Conservation (phyloP, 768 basidiomycete genomes). For the Pleurotus salmoneostramineus region DNA sequence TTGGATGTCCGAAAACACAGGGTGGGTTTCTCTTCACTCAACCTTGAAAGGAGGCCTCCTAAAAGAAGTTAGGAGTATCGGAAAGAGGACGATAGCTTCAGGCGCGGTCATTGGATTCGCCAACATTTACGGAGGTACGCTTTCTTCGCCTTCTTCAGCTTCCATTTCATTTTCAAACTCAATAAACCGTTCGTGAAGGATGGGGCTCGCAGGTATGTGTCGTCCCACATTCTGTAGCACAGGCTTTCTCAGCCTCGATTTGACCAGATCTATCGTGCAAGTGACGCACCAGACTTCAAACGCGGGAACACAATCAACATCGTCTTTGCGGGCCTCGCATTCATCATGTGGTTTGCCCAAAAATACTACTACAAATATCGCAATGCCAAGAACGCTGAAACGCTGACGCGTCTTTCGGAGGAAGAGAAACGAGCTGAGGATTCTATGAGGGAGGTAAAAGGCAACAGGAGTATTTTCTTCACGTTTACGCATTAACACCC, state of each 20-base stretch:
- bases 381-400: slow-evolving; percentile 20
- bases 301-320: slow-evolving; percentile 33
- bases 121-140: slow-evolving; percentile 15
- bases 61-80: slow-evolving; percentile 20
- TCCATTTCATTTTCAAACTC: background rate
- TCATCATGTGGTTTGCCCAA: slow-evolving; percentile 29
- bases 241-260: background rate
- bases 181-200: slow-evolving; percentile 21
- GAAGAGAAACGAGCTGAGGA: slow-evolving; percentile 23
- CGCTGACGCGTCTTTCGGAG: slow-evolving; percentile 17
- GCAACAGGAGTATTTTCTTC: slow-evolving; percentile 29
- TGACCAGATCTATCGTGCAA: slow-evolving; percentile 28
- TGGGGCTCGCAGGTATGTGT: slow-evolving; percentile 26
- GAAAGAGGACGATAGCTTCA: slow-evolving; percentile 30
- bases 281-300: slow-evolving; percentile 33
- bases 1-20: slow-evolving; percentile 37
- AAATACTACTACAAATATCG: slow-evolving; percentile 24
- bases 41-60: background rate
- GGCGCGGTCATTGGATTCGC: slow-evolving; percentile 32
- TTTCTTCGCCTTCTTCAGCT: background rate
- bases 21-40: slow-evolving; percentile 11
- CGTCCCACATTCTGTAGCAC: background rate
- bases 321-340: slow-evolving; percentile 25
- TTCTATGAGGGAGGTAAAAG: slow-evolving; percentile 20
- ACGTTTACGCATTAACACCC: slow-evolving; percentile 23